Conservation (phyloP, 345 rosid species). For the Camelina hispida region DNA sequence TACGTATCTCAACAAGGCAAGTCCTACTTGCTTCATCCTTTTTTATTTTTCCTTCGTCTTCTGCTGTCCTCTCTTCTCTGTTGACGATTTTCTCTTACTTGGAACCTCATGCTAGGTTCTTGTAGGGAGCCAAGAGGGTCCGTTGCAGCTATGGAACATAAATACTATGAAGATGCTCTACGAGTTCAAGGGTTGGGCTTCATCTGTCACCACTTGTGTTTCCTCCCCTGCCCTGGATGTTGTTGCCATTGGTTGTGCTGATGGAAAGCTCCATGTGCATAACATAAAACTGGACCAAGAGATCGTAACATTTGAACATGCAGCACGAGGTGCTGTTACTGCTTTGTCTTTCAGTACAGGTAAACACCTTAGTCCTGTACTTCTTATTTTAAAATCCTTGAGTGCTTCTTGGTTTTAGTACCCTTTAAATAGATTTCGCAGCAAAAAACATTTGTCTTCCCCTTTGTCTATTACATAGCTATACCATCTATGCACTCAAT, state of each 20-base stretch:
- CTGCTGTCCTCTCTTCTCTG: no score
- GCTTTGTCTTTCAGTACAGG: conserved; percentile 89
- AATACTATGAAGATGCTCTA: conserved; percentile 83
- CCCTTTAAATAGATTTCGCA: background rate
- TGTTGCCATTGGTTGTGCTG: conserved; percentile 89
- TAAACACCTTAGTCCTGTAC: conserved; percentile 36
- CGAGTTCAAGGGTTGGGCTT: conserved; percentile 87
- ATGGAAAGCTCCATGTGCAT: conserved; percentile 91
- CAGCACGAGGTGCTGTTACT: conserved; percentile 81
- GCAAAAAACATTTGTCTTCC: background rate
- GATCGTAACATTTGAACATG: conserved; percentile 74
- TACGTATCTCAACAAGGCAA: no score
- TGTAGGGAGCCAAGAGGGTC: conserved; percentile 86
- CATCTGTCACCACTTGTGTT: conserved; percentile 72
- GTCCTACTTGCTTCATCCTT: no score
- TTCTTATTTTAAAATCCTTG: background rate
- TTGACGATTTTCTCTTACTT: conserved; percentile 18
- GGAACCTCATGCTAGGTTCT: conserved; percentile 59
- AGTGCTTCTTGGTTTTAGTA: background rate
- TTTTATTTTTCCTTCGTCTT: no score
- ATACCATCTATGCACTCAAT: background rate
- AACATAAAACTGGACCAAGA: conserved; percentile 77
- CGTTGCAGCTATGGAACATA: conserved; percentile 92
- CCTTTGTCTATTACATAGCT: background rate
- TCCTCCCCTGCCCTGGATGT: conserved; percentile 98